Evolutionary conservation across 371 early-diverging fungal genomes (phyloP), one percentile per base, ranked within the genome.

Genomic region (Mucor sp.): DNA sequence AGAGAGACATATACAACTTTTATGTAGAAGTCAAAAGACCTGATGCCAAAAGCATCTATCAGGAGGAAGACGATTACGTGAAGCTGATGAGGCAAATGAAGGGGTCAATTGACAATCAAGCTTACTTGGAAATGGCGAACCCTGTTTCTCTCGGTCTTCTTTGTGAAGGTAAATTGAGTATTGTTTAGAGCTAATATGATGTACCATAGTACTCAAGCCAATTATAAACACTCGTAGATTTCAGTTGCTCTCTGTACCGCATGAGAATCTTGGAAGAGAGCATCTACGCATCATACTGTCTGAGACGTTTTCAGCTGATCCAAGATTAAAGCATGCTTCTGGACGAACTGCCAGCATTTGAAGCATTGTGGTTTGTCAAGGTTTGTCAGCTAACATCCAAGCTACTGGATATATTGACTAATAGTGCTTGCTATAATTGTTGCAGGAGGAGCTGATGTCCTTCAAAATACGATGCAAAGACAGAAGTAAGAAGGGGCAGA

Each of bases 211-310:
- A 12, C 19, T 12, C 4, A 43, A 8, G 8, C 15, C 44, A 17
- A 43, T n/a, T 43, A 15, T 43, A 17, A 17, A 43, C 32, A 32
- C 32, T 65, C 11, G 61, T 64, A 69, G 67, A 63, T 8, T 60
- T 44, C 37, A 9, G 47, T 3, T 39, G 67, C 21, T 58, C 71
- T 8, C 56, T 71, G 56, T 71, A 60, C 57, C 50, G 56, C 30
- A 66, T 63, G 67, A 60, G 17, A 19, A 35, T 71, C 53, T 39
- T 63, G 30, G 63, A 50, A 28, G 71, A 71, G 60, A 67, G 71
- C 25, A 32, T 66, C 17, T 71, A 71, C 37, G 30, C 66, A 53
- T 64, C 67, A 5, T 32, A 3, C 7, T 32, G 32, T 32, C 7
- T 32, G 7, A 32, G 32, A 32, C 32, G 32, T 7, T 32, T 32